Evolutionary conservation across 768 basidiomycete species (phyloP).

Genomic region (Hirschioporus abietinus): DNA sequence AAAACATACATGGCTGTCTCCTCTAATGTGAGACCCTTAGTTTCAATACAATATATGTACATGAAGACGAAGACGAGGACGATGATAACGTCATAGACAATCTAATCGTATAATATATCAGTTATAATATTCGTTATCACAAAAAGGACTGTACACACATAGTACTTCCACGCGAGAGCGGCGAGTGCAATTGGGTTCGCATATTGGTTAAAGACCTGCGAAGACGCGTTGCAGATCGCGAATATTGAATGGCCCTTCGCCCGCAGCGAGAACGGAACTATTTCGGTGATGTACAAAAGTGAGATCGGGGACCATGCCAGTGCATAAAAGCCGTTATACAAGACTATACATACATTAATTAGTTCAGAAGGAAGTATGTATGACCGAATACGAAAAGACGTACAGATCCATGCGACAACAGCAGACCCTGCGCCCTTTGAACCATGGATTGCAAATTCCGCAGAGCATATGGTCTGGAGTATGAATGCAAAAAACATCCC

Average conservation of each 20-base stretch:
- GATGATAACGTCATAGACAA: slow-evolving; percentile 20
- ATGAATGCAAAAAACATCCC: slow-evolving; percentile 23
- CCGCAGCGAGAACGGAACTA: slow-evolving; percentile 34
- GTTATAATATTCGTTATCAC: background rate
- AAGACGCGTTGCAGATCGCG: slow-evolving; percentile 30
- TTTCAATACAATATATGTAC: slow-evolving; percentile 21
- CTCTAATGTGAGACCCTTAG: slow-evolving; percentile 21
- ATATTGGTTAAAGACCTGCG: slow-evolving; percentile 36
- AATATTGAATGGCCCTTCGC: slow-evolving; percentile 35
- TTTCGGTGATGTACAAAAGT: slow-evolving; percentile 26
- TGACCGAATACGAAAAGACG: slow-evolving; percentile 19
- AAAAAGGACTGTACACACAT: slow-evolving; percentile 9
- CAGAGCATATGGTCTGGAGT: slow-evolving; percentile 63
- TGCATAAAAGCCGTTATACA: slow-evolving; percentile 14
- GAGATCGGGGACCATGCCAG: slow-evolving; percentile 34
- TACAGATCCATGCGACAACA: slow-evolving; percentile 27
- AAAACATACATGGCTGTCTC: slow-evolving; percentile 17
- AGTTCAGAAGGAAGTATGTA: slow-evolving; percentile 19
- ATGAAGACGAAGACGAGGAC: slow-evolving; percentile 21
- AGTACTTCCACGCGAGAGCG: slow-evolving; percentile 27
- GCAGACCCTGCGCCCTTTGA: slow-evolving; percentile 18
- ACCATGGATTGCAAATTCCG: slow-evolving; percentile 43
- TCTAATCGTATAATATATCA: slow-evolving; percentile 2
- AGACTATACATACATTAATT: slow-evolving; percentile 15
- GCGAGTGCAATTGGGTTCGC: slow-evolving; percentile 34